A percentile compares a stretch with the other conserved stretches of the same genome.
These are phyloP conservation scores for Gentiana straminea DNA, from an alignment of 257 asterid genomes.

Conservation along the genomic window DNA sequence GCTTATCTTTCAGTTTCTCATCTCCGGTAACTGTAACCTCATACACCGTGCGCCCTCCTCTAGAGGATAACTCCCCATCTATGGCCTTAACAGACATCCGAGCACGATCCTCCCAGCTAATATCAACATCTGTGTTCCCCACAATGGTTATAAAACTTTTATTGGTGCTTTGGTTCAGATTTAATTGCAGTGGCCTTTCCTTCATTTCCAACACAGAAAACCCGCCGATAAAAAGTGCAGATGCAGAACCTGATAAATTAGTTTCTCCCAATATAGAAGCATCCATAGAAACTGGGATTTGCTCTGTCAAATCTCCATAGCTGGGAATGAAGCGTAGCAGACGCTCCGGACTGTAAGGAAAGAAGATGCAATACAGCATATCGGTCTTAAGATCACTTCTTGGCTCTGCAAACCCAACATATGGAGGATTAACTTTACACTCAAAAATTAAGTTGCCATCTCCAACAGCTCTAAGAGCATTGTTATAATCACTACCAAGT, in stretches of 20 bases:
- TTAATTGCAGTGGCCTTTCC: constrained; percentile 32
- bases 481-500: constrained; percentile 22
- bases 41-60: constrained; percentile 26
- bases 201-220: constrained; percentile 48
- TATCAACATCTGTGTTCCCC: constrained; percentile 56
- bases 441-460: constrained; percentile 24
- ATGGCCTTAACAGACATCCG: constrained; percentile 32
- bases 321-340: constrained; percentile 32
- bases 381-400: constrained; percentile 57
- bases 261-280: constrained; percentile 53
- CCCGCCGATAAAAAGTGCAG: constrained; percentile 74
- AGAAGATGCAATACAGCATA: constrained; percentile 48
- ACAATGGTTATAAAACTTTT: constrained; percentile 41
- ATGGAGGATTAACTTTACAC: constrained; percentile 57
- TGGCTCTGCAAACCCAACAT: constrained; percentile 55
- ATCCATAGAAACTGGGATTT: constrained; percentile 35
- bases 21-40: constrained; percentile 40
- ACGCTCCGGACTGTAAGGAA: constrained; percentile 69
- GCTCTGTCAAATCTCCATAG: constrained; percentile 17
- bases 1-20: constrained; percentile 36
- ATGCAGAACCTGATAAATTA: constrained; percentile 51
- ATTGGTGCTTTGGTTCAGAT: constrained; percentile 36
- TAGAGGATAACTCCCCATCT: constrained; percentile 18
- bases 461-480: constrained; percentile 17
- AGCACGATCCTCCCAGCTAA: constrained; percentile 49